Base-by-base conservation (phyloP, 192 early-diverging fungal species). In the Cetraspora pellucida region DNA sequence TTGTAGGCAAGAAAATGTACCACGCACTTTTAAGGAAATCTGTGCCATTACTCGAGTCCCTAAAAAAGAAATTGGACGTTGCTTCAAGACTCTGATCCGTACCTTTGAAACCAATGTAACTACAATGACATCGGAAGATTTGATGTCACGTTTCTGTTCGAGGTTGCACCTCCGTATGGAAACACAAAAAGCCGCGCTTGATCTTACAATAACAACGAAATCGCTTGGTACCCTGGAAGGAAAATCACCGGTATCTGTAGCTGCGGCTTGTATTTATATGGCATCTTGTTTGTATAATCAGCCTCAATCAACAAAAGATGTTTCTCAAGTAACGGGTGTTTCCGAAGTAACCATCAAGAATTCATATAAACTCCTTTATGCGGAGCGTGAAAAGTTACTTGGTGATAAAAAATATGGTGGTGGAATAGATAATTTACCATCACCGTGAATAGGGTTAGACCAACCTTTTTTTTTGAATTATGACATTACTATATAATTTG, bases 21-120 rank as follows among this genome's bases (percentile, higher is more conserved):
- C 90, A 8, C 89, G 97, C 75, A 97, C 97, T 5, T 97, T 97
- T 81, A 94, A 95, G 78, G 96, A 99, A 81, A 95, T 98, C 64
- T 94, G 92, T 75, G 90, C 92, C 3, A 74, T 95, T 68, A 97
- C 95, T 0, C 89, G 91, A 31, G 95, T 99, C 16, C 91, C 94
- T 30, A 96, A 96, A 78, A 97, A 95, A 77, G 96, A 97, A 59
- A 96, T 97, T 82, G 95, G 96, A 2, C 86, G 95, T 47, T 91
- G 90, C 57, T 95, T 89, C 82, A 94, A 93, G 79, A 74, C 87
- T 2, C 60, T 94, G 25, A 88, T 90, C 73, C 72, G 81, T 7
- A 87, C 85, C 13, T 82, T 87, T 46, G 82, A 86, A 65, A 91
- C 88, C 10, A 87, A 84, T 66, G 82, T 93, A 47, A 80, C 85